Base-by-base conservation (phyloP, 2,329 filamentous ascomycete genomes). In the Elsinoe australis region DNA sequence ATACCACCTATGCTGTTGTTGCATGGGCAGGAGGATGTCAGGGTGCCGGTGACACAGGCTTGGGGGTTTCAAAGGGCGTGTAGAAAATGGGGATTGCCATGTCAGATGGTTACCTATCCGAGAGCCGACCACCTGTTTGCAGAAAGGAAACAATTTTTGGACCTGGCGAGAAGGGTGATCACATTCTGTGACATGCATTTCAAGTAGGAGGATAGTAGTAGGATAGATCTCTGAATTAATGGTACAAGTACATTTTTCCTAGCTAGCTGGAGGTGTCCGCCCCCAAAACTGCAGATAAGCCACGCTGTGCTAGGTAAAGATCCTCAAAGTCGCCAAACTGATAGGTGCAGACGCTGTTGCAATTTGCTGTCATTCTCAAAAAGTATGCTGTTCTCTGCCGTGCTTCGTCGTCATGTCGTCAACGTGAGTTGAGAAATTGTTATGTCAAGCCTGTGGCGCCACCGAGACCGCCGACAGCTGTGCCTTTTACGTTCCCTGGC, bases 41-140 rank as follows among this genome's bases (percentile, higher is more conserved):
- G 62, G 9, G 62, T 64, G 38, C 64, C 65, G 3, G 50, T 64
- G 2, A 56, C 52, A 21, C 65, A 68, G 55, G 63, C 59, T 3
- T 53, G 55, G 41, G 63, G 54, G 0, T 65, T 67, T 53, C 54
- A 58, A 8, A 51, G 64, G 35, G 65, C 58, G 14, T 46, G 63
- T 50, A 41, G 54, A 32, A 49, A 55, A 26, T 51, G 53, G 5
- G 57, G 57, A 5, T 29, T 65, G 49, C 54, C 58, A 10, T 64
- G 56, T 49, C 59, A 66, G 48, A 58, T 63, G 46, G 63, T 64
- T 9, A 58, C 51, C 10, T 67, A 67, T 55, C 64, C 64, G 12
- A 51, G 62, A 12, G 59, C 67, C 47, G 49, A 46, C 10, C 65
- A 67, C 52, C 18, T 53, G 10, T 39, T 64, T n/a, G 42, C 19